These are phyloP conservation scores for Populus hybrid DNA, from an alignment of 441 rosid genomes.

Conservation along the genomic window DNA sequence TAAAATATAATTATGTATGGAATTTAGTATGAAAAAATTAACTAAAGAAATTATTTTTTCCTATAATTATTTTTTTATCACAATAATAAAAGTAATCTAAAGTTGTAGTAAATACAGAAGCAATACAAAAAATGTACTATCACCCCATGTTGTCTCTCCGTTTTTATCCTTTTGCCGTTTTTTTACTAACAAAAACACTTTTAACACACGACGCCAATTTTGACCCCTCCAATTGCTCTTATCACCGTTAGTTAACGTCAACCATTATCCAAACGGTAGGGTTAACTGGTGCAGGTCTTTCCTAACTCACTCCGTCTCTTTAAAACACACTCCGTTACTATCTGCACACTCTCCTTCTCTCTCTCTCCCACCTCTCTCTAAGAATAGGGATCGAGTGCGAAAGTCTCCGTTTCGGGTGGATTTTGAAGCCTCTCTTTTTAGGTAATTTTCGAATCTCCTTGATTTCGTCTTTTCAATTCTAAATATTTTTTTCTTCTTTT, in stretches of 20 bases:
- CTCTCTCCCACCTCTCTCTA: constrained; percentile 15
- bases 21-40: no score
- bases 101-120: not conserved
- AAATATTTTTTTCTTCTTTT: constrained; percentile 5
- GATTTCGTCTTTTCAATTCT: constrained; percentile 7
- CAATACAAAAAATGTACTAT: not conserved
- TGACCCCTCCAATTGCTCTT: constrained; percentile 24
- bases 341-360: constrained; percentile 1
- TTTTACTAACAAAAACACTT: not conserved
- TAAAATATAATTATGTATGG: no score
- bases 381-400: constrained; percentile 31
- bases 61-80: no score
- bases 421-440: constrained; percentile 27
- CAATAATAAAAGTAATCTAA: no score
- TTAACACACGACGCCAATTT: constrained; percentile 30
- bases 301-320: constrained; percentile 30
- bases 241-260: constrained; percentile 34
- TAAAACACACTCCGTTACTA: constrained; percentile 30
- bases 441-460: constrained; percentile 31
- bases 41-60: no score
- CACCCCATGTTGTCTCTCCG: not conserved
- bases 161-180: not conserved
- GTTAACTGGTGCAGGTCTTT: constrained; percentile 14
- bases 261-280: constrained; percentile 23
- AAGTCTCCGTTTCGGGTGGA: constrained; percentile 36